These are phyloP conservation scores for Dactylorhiza incarnata DNA, from an alignment of 106 monocot species.

Conservation along the genomic window DNA sequence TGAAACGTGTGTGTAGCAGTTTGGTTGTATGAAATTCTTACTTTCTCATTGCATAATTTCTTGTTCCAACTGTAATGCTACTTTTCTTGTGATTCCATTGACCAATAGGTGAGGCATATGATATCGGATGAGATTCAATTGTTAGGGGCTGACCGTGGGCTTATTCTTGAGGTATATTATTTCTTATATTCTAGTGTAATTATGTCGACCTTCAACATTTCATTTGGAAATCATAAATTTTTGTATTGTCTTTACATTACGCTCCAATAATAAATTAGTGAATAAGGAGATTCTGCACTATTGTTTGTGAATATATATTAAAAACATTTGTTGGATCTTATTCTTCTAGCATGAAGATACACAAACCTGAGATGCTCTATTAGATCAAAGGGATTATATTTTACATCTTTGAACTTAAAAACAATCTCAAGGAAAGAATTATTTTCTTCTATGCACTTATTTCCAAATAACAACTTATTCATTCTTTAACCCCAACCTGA, in stretches of 20 bases:
- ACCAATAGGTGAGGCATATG: slow-evolving; percentile 77
- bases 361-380: neutral
- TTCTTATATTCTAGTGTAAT: neutral
- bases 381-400: neutral
- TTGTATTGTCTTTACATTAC: too few species aligned
- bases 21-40: neutral
- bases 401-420: neutral
- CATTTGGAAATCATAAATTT: neutral
- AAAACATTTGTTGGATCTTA: neutral
- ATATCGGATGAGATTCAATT: slow-evolving; percentile 95
- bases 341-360: neutral
- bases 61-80: neutral
- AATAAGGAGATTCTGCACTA: neutral
- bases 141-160: slow-evolving; percentile 89
- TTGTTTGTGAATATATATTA: neutral
- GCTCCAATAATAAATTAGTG: neutral
- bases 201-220: neutral
- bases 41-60: neutral
- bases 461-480: neutral
- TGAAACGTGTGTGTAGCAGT: neutral
- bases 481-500: neutral
- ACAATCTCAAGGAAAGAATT: neutral
- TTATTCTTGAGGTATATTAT: slow-evolving; percentile 82
- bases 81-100: slow-evolving; percentile 3
- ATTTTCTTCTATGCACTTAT: neutral